Evolutionary conservation across 2,329 filamentous ascomycete genomes (phyloP).

Genomic region (Venturia oleaginea): DNA sequence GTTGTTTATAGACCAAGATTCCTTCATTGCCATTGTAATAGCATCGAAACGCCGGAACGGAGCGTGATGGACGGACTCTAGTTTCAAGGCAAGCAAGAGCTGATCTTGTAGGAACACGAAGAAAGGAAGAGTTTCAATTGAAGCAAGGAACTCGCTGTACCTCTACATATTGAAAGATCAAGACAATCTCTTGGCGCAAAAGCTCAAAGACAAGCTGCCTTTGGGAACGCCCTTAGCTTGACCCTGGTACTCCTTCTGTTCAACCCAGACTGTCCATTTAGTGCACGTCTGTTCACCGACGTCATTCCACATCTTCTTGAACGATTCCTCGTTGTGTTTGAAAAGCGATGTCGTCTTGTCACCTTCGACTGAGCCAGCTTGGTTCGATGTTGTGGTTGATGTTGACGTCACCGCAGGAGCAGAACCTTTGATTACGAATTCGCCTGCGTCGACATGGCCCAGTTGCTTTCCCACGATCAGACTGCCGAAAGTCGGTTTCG

Average conservation of each 20-base stretch:
- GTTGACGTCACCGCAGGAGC: neutral
- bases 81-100: neutral
- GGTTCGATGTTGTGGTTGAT: neutral
- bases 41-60: neutral
- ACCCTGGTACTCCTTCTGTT: neutral
- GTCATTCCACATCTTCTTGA: conserved; percentile 30
- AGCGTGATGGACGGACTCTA: neutral
- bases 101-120: neutral
- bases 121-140: neutral
- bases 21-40: neutral
- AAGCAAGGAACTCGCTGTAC: neutral
- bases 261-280: conserved; percentile 10
- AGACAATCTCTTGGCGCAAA: neutral
- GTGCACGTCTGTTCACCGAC: conserved; percentile 14
- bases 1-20: neutral
- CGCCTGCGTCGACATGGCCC: conserved; percentile 25
- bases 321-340: conserved; percentile 27
- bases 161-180: neutral
- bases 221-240: neutral
- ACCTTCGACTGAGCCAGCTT: conserved; percentile 14
- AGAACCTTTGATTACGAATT: conserved; percentile 15
- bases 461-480: conserved; percentile 46
- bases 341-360: conserved; percentile 19
- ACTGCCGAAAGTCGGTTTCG: conserved; percentile 32
- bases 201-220: neutral